Evolutionary conservation across 2,329 filamentous ascomycete species (phyloP).

Genomic region (Trichoderma lentiforme): DNA sequence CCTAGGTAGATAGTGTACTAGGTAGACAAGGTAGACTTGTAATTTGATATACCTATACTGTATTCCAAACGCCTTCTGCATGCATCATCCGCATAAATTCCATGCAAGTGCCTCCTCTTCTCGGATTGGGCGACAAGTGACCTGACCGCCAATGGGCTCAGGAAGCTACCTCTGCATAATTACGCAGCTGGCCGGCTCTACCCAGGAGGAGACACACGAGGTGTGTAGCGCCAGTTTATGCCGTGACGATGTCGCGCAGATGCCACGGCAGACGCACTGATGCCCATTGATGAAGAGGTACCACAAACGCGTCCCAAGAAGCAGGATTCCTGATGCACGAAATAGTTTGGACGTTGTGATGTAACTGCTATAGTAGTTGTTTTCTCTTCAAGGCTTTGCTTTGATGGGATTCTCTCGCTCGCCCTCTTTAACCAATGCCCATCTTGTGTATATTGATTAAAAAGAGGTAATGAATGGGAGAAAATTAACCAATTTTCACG

Average conservation of each 20-base stretch:
- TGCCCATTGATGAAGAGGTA: conserved; percentile 8
- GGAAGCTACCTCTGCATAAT: not conserved
- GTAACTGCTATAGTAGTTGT: not conserved
- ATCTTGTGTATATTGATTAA: not conserved
- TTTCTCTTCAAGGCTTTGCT: not conserved
- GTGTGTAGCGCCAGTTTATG: conserved; percentile 1
- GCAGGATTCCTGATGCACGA: not conserved
- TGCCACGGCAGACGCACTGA: conserved; percentile 6
- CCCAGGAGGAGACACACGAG: not conserved
- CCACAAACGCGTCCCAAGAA: not conserved
- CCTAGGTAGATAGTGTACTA: not conserved
- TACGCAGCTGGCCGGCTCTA: conserved; percentile 1
- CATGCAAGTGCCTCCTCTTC: not conserved
- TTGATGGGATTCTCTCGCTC: not conserved
- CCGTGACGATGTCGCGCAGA: conserved; percentile 6
- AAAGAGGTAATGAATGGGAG: not conserved
- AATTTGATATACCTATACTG: not conserved
- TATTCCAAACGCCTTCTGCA: not conserved
- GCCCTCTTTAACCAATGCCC: not conserved
- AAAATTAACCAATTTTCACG: not conserved
- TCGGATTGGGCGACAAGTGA: not conserved
- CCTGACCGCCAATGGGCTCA: not conserved
- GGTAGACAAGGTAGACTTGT: conserved; percentile 1
- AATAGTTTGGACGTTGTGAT: not conserved
- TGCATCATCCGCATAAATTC: not conserved